Conservation (phyloP, 768 basidiomycete species). For the Coprinopsis cinerea region DNA sequence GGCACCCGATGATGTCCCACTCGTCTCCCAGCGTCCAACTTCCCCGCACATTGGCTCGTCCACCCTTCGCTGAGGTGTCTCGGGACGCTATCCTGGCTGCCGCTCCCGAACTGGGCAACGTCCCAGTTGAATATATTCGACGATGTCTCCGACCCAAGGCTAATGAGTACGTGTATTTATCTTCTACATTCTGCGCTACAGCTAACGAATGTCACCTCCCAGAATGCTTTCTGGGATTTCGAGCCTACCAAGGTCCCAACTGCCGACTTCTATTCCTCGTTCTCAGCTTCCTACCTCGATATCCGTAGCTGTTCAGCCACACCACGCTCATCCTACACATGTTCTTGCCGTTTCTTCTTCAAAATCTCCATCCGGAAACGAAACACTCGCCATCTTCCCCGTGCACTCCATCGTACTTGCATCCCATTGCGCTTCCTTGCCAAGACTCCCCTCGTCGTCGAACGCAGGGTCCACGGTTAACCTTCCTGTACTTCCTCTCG, state of each 20-base stretch:
- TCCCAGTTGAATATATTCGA: constrained; percentile 67
- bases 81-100: constrained; percentile 55
- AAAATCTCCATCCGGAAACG: constrained; percentile 29
- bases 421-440: constrained; percentile 52
- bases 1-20: constrained; percentile 24
- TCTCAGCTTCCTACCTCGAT: constrained; percentile 60
- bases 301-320: constrained; percentile 33
- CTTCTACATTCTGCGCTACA: constrained; percentile 12
- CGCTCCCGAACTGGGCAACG: constrained; percentile 58
- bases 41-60: constrained; percentile 65
- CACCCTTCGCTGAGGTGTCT: constrained; percentile 51
- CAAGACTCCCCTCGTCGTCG: constrained; percentile 37
- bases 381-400: constrained; percentile 48
- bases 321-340: constrained; percentile 45
- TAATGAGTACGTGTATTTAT: constrained; percentile 31
- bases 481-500: constrained; percentile 67
- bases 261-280: constrained; percentile 61
- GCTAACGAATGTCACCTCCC: constrained; percentile 16
- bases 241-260: constrained; percentile 43
- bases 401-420: constrained; percentile 60
- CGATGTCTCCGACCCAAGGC: constrained; percentile 46
- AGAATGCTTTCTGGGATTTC: constrained; percentile 54
- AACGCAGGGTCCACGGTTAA: constrained; percentile 26
- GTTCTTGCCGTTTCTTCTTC: constrained; percentile 51
- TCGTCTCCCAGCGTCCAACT: constrained; percentile 46